Percentiles rank a stretch among this genome's conserved stretches.
Evolutionary conservation across 2,329 filamentous ascomycete genomes (phyloP).

Genomic region (Talaromyces islandicus): DNA sequence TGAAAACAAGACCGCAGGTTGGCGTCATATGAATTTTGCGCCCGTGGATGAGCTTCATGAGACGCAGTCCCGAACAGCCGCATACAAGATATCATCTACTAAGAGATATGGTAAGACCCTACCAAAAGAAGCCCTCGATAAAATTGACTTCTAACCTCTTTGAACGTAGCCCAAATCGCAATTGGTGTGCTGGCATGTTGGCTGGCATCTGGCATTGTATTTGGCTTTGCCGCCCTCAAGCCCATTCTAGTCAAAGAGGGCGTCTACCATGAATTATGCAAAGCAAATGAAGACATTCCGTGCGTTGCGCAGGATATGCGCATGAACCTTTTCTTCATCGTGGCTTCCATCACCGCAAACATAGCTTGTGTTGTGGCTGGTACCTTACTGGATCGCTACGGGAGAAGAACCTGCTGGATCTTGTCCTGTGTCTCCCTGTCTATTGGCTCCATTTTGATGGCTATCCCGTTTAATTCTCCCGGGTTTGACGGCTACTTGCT

Average conservation of each 20-base stretch:
- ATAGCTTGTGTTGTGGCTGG: conserved; percentile 79
- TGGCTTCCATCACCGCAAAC: conserved; percentile 82
- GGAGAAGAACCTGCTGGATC: conserved; percentile 70
- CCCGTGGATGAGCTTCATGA: too few species aligned
- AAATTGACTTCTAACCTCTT: too few species aligned
- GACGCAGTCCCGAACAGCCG: too few species aligned
- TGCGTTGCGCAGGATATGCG: conserved; percentile 15
- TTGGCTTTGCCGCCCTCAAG: conserved; percentile 79
- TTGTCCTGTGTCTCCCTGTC: conserved; percentile 62
- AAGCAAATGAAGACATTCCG: conserved; percentile 3
- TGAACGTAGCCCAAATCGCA: conserved; percentile 50
- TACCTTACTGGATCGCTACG: conserved; percentile 74
- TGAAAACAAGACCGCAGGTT: too few species aligned
- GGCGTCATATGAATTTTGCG: too few species aligned
- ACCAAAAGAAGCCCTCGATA: too few species aligned
- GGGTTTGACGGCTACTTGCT: conserved; percentile 66
- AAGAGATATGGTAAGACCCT: too few species aligned
- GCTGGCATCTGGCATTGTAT: conserved; percentile 71
- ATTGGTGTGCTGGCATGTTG: conserved; percentile 67
- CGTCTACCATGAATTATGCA: conserved; percentile 62
- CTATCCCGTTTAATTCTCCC: conserved; percentile 56
- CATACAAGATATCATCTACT: too few species aligned
- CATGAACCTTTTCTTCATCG: conserved; percentile 87
- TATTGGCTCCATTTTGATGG: conserved; percentile 64
- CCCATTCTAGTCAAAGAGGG: conserved; percentile 70